These are phyloP conservation scores for Colletotrichum sp. DNA, from an alignment of 2,329 filamentous ascomycete genomes.

Conservation along the genomic window DNA sequence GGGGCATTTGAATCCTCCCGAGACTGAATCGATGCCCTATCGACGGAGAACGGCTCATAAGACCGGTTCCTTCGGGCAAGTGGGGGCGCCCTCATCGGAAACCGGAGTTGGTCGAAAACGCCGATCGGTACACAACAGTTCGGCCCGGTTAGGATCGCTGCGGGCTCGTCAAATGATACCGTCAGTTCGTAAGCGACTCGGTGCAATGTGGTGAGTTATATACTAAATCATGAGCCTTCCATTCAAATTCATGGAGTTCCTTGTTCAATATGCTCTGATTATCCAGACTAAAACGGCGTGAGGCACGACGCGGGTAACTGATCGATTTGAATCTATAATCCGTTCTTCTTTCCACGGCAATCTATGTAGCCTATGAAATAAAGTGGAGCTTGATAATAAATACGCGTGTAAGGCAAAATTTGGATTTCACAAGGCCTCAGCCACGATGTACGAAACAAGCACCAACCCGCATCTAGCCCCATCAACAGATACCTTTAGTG, in stretches of 20 bases:
- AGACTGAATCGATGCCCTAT: not conserved
- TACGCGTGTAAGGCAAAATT: not conserved
- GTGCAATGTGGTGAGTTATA: not conserved
- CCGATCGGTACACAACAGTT: not conserved
- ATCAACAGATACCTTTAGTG: not conserved
- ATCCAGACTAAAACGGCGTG: not conserved
- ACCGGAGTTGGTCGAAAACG: not conserved
- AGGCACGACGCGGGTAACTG: not conserved
- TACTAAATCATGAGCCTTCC: not conserved
- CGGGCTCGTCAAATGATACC: not conserved
- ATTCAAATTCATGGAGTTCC: not conserved
- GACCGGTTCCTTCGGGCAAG: not conserved
- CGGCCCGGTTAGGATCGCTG: not conserved
- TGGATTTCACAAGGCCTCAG: not conserved
- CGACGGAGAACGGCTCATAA: not conserved
- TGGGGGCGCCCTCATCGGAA: not conserved
- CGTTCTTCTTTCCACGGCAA: not conserved
- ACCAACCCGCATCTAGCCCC: not conserved
- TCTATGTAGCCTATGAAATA: not conserved
- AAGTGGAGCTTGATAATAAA: not conserved
- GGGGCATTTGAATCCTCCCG: not conserved
- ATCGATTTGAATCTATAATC: not conserved
- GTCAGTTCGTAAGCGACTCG: not conserved
- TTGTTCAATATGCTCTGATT: not conserved
- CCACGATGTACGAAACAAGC: not conserved